These are phyloP conservation scores for Pichia sp. DNA, from an alignment of 1,139 yeast species.

Conservation along the genomic window DNA sequence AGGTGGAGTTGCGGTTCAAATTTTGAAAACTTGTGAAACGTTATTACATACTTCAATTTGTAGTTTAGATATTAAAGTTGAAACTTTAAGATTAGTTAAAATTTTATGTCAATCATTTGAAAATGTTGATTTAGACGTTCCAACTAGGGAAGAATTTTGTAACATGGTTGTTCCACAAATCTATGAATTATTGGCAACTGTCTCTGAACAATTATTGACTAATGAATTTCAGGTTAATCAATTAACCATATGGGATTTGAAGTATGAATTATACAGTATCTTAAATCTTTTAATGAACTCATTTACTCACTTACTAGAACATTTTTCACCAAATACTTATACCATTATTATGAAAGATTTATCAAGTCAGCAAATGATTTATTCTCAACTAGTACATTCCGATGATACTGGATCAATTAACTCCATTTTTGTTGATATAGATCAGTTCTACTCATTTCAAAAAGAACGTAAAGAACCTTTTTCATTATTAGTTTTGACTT, in stretches of 20 bases:
- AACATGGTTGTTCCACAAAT: slow-evolving; percentile 21
- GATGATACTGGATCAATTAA: background rate
- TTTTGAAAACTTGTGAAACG: slow-evolving; percentile 42
- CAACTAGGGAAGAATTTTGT: slow-evolving; percentile 20
- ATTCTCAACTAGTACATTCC: slow-evolving; percentile 14
- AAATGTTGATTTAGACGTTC: slow-evolving; percentile 38
- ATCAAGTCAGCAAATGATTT: slow-evolving; percentile 12
- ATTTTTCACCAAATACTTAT: slow-evolving; percentile 10
- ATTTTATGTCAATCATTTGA: slow-evolving; percentile 48
- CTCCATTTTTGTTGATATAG: slow-evolving; percentile 20
- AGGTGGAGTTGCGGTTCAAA: slow-evolving; percentile 54
- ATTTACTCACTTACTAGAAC: slow-evolving; percentile 19
- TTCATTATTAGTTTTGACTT: slow-evolving; percentile 16
- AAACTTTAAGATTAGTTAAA: slow-evolving; percentile 47
- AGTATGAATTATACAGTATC: slow-evolving; percentile 22
- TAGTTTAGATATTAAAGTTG: slow-evolving; percentile 35
- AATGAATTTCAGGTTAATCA: slow-evolving; percentile 7
- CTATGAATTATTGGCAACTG: slow-evolving; percentile 13
- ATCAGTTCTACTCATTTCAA: slow-evolving; percentile 18
- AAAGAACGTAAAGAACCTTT: slow-evolving; percentile 24
- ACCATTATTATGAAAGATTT: slow-evolving; percentile 19
- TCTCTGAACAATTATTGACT: slow-evolving; percentile 7
- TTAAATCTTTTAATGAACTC: slow-evolving; percentile 19
- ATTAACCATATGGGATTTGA: slow-evolving; percentile 19
- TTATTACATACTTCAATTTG: slow-evolving; percentile 30